Base-by-base conservation (phyloP, 2,329 filamentous ascomycete species). In the Penicillium corylophilum region DNA sequence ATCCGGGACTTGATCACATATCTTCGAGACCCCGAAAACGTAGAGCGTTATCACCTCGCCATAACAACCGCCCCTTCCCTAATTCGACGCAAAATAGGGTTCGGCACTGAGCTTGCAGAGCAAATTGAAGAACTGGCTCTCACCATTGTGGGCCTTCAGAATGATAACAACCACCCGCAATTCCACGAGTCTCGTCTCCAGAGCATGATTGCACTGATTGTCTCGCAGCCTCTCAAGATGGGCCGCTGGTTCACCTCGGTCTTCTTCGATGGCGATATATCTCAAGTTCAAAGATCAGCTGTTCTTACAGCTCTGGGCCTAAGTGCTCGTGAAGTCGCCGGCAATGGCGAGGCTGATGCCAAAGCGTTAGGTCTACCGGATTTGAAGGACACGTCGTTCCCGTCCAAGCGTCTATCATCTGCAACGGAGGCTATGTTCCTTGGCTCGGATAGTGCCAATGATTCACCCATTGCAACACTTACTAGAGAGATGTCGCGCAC, bases 181-280 rank as follows among this genome's bases (percentile, higher is more conserved):
- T 97, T 97, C 65, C 78, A 87, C 53, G 83, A 90, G 54, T 77
- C 90, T 52, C 84, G 86, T 16, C 76, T 94, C 3, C 87, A 95
- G 68, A 85, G 86, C 13, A 86, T 99, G 77, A 85, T 96, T 40
- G 88, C 92, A 0, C 74, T 96, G 7, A 77, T 96, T 0, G 79
- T 94, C 2, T 86, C 89, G 0, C 83, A 89, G 57, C 90, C 94
- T 0, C 76, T 82, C 44, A 79, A 82, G 46, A 90, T 96, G 82
- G 92, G 85, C 0, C 88, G 84, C 13, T 95, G 90, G 87, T 89
- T 95, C 52, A 85, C 88, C 3, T 84, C 86, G 50, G 87, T 88
- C 0, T 95, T 94, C 67, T 97, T 96, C 67, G 87, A 90, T 38
- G 92, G 92, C 15, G 94, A 99, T 67, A 92, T 94, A 70, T 96